These are phyloP conservation scores for Arabis alpina DNA, from an alignment of 345 rosid genomes.

Conservation along the genomic window DNA sequence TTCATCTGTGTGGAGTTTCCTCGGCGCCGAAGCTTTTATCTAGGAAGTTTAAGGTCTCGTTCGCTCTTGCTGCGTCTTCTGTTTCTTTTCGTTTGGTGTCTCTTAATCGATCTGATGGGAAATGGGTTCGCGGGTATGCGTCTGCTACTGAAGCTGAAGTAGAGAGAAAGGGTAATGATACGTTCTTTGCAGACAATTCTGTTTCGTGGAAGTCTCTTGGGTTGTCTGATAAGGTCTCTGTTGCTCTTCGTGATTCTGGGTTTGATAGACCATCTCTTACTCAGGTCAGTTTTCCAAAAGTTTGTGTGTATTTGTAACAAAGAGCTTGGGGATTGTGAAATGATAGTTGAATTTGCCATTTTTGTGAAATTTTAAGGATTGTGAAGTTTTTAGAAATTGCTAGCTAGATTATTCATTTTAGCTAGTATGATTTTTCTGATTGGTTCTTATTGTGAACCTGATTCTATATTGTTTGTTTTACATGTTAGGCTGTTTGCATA, in stretches of 20 bases:
- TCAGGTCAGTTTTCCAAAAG: conserved; percentile 53
- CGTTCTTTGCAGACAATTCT: conserved; percentile 65
- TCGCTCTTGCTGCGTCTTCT: conserved; percentile 40
- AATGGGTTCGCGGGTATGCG: conserved; percentile 45
- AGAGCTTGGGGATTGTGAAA: neutral
- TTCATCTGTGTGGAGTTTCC: conserved; percentile 47
- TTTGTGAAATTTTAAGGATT: neutral
- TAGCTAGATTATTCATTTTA: no score
- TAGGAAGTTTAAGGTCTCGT: conserved; percentile 42
- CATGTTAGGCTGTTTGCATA: conserved; percentile 64
- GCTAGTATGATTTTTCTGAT: no score
- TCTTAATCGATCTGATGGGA: conserved; percentile 41
- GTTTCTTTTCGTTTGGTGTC: conserved; percentile 43
- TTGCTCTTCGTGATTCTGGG: conserved; percentile 67
- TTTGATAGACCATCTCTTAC: conserved; percentile 80
- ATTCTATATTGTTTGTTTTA: conserved; percentile 8
- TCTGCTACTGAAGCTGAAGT: conserved; percentile 42
- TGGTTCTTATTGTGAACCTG: neutral
- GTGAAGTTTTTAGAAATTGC: no score
- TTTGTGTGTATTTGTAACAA: neutral
- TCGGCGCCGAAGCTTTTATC: conserved; percentile 50
- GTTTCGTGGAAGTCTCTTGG: conserved; percentile 90
- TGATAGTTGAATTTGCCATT: neutral
- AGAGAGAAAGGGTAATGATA: conserved; percentile 45
- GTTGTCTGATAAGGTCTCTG: conserved; percentile 62